Evolutionary conservation across 2,329 filamentous ascomycete genomes (phyloP).

Genomic region (Torrubiellomyces zombiae): DNA sequence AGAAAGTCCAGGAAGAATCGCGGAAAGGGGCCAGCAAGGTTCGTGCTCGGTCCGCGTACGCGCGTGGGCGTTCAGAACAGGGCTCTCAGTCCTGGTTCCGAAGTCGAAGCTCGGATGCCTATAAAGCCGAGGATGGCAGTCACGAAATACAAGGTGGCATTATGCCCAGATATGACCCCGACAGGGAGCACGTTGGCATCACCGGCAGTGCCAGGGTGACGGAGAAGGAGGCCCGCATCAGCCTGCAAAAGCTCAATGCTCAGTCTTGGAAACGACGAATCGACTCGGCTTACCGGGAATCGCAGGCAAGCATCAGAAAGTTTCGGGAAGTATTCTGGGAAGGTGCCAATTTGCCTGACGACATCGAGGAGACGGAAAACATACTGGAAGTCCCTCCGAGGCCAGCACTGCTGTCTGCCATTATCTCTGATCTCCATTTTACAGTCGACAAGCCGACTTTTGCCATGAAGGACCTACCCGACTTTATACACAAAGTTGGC

Average conservation of each 20-base stretch:
- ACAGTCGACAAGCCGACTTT: slow-evolving; percentile 87
- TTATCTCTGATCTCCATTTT: slow-evolving; percentile 73
- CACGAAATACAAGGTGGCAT: slow-evolving; percentile 20
- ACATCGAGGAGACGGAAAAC: slow-evolving; percentile 65
- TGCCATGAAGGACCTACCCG: slow-evolving; percentile 60
- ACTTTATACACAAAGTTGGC: slow-evolving; percentile 77
- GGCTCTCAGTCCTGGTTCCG: slow-evolving; percentile 22
- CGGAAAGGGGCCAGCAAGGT: slow-evolving; percentile 34
- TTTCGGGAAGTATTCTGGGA: slow-evolving; percentile 71
- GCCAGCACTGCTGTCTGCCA: slow-evolving; percentile 63
- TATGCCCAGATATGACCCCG: slow-evolving; percentile 59
- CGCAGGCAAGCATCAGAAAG: slow-evolving; percentile 60
- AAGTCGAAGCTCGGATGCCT: slow-evolving; percentile 38
- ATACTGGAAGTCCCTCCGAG: slow-evolving; percentile 75
- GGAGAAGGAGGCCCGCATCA: slow-evolving; percentile 58
- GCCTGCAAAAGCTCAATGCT: slow-evolving; percentile 64
- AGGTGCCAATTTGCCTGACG: slow-evolving; percentile 62
- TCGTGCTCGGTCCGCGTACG: slow-evolving; percentile 36
- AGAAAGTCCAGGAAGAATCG: slow-evolving; percentile 57
- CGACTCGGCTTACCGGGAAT: slow-evolving; percentile 53
- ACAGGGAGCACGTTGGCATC: slow-evolving; percentile 47
- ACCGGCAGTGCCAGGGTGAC: slow-evolving; percentile 57
- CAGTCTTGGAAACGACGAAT: slow-evolving; percentile 88
- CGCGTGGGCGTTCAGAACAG: slow-evolving; percentile 16
- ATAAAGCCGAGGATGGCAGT: slow-evolving; percentile 13